Evolutionary conservation across 2,329 filamentous ascomycete genomes (phyloP), one percentile per base, ranked within the genome.

Genomic region (Claviceps cyperi): DNA sequence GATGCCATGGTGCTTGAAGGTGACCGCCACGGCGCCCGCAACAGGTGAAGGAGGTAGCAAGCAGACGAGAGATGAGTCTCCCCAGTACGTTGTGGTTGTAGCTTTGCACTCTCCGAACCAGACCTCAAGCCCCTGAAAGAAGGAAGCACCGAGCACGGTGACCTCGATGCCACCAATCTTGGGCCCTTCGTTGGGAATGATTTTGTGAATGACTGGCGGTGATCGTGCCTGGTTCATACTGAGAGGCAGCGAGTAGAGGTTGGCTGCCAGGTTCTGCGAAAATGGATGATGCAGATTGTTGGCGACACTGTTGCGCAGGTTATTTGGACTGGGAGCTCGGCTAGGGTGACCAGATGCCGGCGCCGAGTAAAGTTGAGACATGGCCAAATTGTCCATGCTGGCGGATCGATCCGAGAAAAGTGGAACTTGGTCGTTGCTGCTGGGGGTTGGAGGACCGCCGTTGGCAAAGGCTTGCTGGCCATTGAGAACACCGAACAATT

Each of bases 121-220:
- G 50, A 95, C 86, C 54, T 90, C 85, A 54, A 94, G 75, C 1
- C 65, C 84, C 53, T 77, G 83, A 55, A 81, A 83, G 62, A 95
- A 94, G 14, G 83, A 80, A 55, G 81, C 85, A 17, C 90, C 89
- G 8, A 94, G 72, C 50, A 92, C 78, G 0, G 86, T 91, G 3
- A 95, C 87, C 63, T 96, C 89, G 48, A 87, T 89, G 41, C 89
- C 89, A 52, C 89, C 89, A 37, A 79, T 80, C 52, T 82, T 86
- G 6, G 89, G 86, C 0, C 89, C 89, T 64, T 94, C 86, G 32
- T 76, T 77, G 0, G 90, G 89, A 37, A 92, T 86, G 53, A 95
- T 75, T 63, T 90, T 91, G 62, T 87, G 83, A 21, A 94, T 91
- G 17, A 83, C 78, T 2, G 76, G 71, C 11, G 66, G 62, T 1